phyloP scores from a whole-genome alignment of 192 early-diverging fungal species.

The Thamnidium elegans region DNA sequence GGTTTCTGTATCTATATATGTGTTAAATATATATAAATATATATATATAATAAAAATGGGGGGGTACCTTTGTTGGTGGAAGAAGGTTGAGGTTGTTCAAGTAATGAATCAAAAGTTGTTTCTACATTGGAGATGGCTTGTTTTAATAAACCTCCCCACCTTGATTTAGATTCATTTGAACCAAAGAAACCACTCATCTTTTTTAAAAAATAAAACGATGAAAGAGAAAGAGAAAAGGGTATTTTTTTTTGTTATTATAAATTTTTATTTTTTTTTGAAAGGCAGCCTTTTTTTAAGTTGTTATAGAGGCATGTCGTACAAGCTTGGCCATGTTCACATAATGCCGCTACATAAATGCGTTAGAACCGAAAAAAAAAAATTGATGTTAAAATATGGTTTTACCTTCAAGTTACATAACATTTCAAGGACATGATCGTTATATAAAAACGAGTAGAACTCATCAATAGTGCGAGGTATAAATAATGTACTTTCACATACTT shows the following conservation, averaged over 20 bases:
- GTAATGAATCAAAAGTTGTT: conserved; percentile 69
- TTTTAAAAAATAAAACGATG: background rate
- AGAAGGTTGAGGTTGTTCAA: conserved; percentile 41
- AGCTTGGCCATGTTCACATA: background rate
- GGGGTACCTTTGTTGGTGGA: background rate
- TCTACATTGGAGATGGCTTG: conserved; percentile 74
- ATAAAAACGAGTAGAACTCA: background rate
- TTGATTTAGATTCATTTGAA: conserved; percentile 9
- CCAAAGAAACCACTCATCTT: conserved; percentile 26
- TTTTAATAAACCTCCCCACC: conserved; percentile 69
- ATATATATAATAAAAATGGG: background rate
- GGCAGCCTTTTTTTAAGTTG: background rate
- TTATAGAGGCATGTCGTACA: background rate
- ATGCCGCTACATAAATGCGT: background rate
- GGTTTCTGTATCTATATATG: conserved; percentile 19
- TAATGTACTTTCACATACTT: background rate
- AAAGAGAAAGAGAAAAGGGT: background rate
- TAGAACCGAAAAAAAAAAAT: background rate
- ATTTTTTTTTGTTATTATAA: background rate
- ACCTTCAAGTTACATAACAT: background rate
- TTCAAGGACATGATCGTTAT: background rate
- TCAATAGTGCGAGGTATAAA: background rate
- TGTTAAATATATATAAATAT: background rate
- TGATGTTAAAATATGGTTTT: background rate
- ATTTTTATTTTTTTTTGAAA: background rate